Evolutionary conservation across 1,284 basidiomycete species (phyloP).

Genomic region (Trichosporon sp.): DNA sequence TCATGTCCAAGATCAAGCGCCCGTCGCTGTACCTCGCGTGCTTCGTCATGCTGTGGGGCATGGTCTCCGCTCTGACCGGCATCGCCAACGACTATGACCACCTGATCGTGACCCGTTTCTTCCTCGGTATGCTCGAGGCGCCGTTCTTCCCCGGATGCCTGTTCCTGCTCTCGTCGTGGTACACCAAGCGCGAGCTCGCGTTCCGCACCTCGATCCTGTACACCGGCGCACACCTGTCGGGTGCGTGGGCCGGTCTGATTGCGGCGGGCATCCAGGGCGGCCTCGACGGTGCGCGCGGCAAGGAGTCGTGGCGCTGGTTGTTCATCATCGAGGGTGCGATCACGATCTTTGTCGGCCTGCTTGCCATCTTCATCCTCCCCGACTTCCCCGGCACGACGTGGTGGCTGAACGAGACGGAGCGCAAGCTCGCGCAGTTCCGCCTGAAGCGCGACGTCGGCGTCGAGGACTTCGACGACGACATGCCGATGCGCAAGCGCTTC

Average conservation of each 20-base stretch:
- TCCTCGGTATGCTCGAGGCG: constrained; percentile 29
- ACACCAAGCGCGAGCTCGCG: constrained; percentile 24
- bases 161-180: constrained; percentile 28
- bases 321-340: constrained; percentile 23
- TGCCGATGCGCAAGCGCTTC: constrained; percentile 7
- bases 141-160: constrained; percentile 36
- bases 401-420: constrained; percentile 21
- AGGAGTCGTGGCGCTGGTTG: constrained; percentile 25
- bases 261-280: constrained; percentile 28
- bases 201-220: constrained; percentile 25
- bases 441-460: constrained; percentile 20
- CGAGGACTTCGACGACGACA: constrained; percentile 14
- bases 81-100: constrained; percentile 17
- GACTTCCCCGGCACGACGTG: constrained; percentile 21
- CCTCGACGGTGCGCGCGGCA: constrained; percentile 17
- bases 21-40: constrained; percentile 20
- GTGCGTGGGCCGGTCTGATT: constrained; percentile 35
- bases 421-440: constrained; percentile 15
- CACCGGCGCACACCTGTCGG: constrained; percentile 27
- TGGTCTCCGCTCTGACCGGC: constrained; percentile 13
- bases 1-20: constrained; percentile 16
- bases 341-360: constrained; percentile 15
- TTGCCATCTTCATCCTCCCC: constrained; percentile 17
- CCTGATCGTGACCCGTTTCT: constrained; percentile 32
- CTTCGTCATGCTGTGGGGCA: constrained; percentile 21